Base-by-base conservation (phyloP, 2,329 filamentous ascomycete genomes). In the Colletotrichum endophyticum region DNA sequence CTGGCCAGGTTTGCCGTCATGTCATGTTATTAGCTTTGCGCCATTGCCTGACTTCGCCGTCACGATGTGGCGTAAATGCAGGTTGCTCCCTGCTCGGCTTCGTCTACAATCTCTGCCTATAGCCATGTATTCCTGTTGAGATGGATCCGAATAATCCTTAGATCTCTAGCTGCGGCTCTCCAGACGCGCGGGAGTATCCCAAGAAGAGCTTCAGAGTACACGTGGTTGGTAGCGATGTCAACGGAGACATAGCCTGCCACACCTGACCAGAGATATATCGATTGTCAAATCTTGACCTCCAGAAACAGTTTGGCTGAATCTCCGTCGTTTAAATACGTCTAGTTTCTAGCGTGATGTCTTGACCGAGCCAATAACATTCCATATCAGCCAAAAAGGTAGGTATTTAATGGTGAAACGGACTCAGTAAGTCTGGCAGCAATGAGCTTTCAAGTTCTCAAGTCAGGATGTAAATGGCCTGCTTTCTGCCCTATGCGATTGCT, bases 101-200 rank as follows among this genome's bases (percentile, higher is more conserved):
- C 0, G 19, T 49, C 39, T 49, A 22, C 1, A 49, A n/a, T 11
- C 39, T 49, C 39, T 49, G 9, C 0, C 39, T 1, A n/a, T 2
- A 8, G 19, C 3, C 19, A 0, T 3, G 8, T 49, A 4, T 39
- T 19, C 16, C 16, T 19, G 4, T 39, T 39, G 15, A 19, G 1
- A 19, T 7, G 16, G 1, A 8, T 1, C 36, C 7, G 1, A 19
- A 19, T 9, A 2, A 19, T 2, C 3, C 36, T 8, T 19, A 9
- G 8, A 39, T 8, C 2, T 19, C 0, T 2, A 9, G 3, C 16
- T 16, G 7, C 1, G 16, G 7, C 8, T 19, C 36, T 5, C 3
- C 8, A 39, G 16, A 0, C 5, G 16, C 8, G 8, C 8, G 36
- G 36, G 5, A 44, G 16, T 3, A 19, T 39, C 16, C 16, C 36